A percentile compares a stretch with the other conserved stretches of the same genome.
These are phyloP conservation scores for Russula dissimulans DNA, from an alignment of 768 basidiomycete species.

Conservation along the genomic window DNA sequence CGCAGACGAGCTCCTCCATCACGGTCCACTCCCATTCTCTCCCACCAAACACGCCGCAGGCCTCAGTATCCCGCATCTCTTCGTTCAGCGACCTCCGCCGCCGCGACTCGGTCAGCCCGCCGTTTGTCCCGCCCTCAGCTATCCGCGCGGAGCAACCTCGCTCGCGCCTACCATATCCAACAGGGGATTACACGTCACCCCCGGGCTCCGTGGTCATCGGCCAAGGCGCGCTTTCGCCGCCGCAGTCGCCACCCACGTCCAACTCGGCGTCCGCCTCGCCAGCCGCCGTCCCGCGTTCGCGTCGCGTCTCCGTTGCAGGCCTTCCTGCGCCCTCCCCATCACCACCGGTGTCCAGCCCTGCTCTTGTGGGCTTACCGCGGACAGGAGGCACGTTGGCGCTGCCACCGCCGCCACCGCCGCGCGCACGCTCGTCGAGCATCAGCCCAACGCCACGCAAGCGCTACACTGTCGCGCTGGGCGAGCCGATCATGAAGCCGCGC, in stretches of 20 bases:
- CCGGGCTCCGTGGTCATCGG: conserved; percentile 32
- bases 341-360: conserved; percentile 2
- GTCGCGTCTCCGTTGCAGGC: conserved; percentile 42
- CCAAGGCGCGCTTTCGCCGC: conserved; percentile 40
- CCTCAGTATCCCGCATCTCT: conserved; percentile 5
- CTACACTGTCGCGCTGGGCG: conserved; percentile 79
- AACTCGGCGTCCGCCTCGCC: conserved; percentile 21
- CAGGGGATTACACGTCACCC: conserved; percentile 73
- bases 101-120: conserved; percentile 50
- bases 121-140: conserved; percentile 40
- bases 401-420: conserved; percentile 35
- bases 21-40: conserved; percentile 24
- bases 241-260: conserved; percentile 39
- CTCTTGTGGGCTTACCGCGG: conserved; percentile 12
- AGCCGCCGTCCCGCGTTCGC: conserved; percentile 19
- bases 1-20: conserved; percentile 23
- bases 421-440: conserved; percentile 45
- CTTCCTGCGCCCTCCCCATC: conserved; percentile 27
- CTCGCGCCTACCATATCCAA: conserved; percentile 70
- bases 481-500: conserved; percentile 42
- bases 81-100: conserved; percentile 26
- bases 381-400: background rate
- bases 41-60: conserved; percentile 29
- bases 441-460: conserved; percentile 67
- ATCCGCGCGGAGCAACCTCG: conserved; percentile 30